Evolutionary conservation across 768 basidiomycete species (phyloP).

Genomic region (Tulasnella sp.): DNA sequence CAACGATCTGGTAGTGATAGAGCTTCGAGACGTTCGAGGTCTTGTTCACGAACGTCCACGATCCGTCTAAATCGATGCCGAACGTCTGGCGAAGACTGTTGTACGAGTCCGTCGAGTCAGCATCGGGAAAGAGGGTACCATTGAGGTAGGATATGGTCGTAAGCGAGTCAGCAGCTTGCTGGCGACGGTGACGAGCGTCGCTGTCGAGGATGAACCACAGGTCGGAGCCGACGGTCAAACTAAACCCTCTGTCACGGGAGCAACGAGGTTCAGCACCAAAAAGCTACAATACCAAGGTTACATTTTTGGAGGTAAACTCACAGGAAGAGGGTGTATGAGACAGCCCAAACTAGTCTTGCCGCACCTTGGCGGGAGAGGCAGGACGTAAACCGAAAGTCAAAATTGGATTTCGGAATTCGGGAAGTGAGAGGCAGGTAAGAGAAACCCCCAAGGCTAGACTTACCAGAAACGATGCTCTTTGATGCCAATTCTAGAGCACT

Average conservation of each 20-base stretch:
- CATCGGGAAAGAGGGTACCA: conserved; percentile 59
- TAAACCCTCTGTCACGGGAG: conserved; percentile 54
- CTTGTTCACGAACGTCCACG: conserved; percentile 32
- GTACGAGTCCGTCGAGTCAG: conserved; percentile 50
- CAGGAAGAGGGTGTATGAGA: conserved; percentile 79
- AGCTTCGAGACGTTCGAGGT: conserved; percentile 39
- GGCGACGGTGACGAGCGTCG: conserved; percentile 45
- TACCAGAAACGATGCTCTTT: conserved; percentile 67
- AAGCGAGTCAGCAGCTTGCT: conserved; percentile 55
- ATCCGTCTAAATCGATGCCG: conserved; percentile 44
- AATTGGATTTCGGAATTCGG: background rate
- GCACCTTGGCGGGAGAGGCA: conserved; percentile 70
- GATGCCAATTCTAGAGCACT: conserved; percentile 81
- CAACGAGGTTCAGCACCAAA: conserved; percentile 27
- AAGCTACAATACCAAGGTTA: background rate
- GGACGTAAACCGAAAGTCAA: background rate
- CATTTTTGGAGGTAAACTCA: conserved; percentile 2
- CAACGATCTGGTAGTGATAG: conserved; percentile 54
- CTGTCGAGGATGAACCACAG: conserved; percentile 70
- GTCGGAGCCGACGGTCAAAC: conserved; percentile 78
- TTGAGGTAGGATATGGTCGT: conserved; percentile 49
- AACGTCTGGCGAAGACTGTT: conserved; percentile 53
- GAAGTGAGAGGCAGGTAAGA: background rate
- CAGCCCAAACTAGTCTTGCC: conserved; percentile 67
- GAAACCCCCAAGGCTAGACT: background rate